Evolutionary conservation across 164 flowering plant genomes (phyloP).

Genomic region (Santalum album): DNA sequence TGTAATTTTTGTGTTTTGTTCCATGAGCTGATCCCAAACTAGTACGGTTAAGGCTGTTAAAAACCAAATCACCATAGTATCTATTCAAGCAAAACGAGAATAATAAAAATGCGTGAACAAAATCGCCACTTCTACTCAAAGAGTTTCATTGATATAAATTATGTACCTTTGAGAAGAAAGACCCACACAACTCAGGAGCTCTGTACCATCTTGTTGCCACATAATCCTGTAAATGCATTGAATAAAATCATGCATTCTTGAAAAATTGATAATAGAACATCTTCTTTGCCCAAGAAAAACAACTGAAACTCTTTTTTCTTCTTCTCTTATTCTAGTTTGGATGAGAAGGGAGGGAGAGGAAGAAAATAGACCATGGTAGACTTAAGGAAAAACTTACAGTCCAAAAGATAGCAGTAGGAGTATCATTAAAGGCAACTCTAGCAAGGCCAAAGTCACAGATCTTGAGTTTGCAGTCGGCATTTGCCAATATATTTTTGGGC

Average conservation of each 20-base stretch:
- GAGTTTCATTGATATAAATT: not conserved
- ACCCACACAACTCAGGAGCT: conserved; percentile 96
- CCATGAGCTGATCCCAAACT: too few species aligned
- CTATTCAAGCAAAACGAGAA: not conserved
- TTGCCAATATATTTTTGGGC: conserved; percentile 79
- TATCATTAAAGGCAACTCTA: conserved; percentile 82
- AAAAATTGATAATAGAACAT: not conserved
- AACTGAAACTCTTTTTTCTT: too few species aligned
- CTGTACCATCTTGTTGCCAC: conserved; percentile 99
- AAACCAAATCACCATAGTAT: not conserved
- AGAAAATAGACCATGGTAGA: not conserved
- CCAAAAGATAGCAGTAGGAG: conserved; percentile 90
- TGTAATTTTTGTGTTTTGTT: too few species aligned
- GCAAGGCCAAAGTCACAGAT: conserved; percentile 92
- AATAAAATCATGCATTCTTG: not conserved
- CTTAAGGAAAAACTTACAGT: conserved; percentile 40
- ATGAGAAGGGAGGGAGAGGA: not conserved
- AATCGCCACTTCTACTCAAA: not conserved
- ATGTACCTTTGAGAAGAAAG: conserved; percentile 91
- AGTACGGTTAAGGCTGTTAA: too few species aligned
- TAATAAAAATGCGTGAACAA: not conserved
- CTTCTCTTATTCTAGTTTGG: not conserved
- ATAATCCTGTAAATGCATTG: conserved; percentile 53
- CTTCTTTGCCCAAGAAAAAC: too few species aligned
- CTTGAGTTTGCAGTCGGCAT: conserved; percentile 89